Evolutionary conservation across 176 grass and related monocot species (phyloP).

Genomic region (Triticum turgidum): DNA sequence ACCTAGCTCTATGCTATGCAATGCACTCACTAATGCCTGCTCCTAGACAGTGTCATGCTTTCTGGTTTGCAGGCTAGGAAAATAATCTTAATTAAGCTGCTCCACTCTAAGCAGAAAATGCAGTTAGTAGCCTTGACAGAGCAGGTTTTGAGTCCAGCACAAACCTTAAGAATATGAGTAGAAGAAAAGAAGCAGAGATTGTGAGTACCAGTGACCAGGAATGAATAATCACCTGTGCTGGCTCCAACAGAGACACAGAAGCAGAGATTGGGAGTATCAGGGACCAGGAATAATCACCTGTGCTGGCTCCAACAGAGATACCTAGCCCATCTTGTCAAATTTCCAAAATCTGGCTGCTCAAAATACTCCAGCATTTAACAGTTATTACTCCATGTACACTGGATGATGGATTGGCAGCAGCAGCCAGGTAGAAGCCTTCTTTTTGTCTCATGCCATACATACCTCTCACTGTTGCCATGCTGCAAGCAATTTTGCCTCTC

Average conservation of each 20-base stretch:
- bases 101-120: background rate
- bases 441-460: slow-evolving; percentile 20
- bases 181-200: background rate
- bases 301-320: background rate
- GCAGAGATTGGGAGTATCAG: background rate
- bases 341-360: slow-evolving; percentile 18
- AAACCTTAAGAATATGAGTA: background rate
- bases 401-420: background rate
- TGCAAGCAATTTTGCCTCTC: slow-evolving; percentile 19
- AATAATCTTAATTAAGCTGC: background rate
- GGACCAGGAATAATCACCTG: slow-evolving; percentile 21
- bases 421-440: slow-evolving; percentile 18
- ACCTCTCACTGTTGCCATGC: slow-evolving; percentile 21
- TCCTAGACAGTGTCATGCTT: slow-evolving; percentile 18
- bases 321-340: slow-evolving; percentile 34
- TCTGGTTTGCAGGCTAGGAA: slow-evolving; percentile 21
- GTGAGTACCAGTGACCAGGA: background rate
- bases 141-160: background rate
- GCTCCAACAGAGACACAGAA: background rate
- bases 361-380: slow-evolving; percentile 28
- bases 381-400: slow-evolving; percentile 21
- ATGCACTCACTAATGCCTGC: slow-evolving; percentile 12
- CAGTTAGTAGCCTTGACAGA: background rate
- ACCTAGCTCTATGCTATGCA: slow-evolving; percentile 11
- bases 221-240: slow-evolving; percentile 8